Percentiles rank a stretch among this genome's conserved stretches.
These are phyloP conservation scores for Aureobasidium sp. DNA, from an alignment of 2,329 filamentous ascomycete genomes.

Conservation along the genomic window DNA sequence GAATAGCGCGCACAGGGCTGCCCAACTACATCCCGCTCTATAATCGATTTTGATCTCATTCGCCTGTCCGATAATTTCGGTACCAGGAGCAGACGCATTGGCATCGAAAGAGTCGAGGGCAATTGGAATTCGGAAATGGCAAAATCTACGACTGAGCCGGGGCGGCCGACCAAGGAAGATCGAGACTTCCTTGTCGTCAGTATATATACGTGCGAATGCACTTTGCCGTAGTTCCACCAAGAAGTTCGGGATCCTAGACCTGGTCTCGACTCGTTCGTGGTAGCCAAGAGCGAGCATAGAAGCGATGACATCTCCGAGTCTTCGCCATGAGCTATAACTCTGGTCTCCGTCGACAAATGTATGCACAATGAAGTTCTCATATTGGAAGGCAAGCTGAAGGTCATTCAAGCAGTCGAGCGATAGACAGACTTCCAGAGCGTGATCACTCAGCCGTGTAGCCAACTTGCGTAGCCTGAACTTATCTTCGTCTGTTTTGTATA, in stretches of 20 bases:
- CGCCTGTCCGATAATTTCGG: background rate
- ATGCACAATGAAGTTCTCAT: conserved; percentile 43
- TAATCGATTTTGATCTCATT: conserved; percentile 23
- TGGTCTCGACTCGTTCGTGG: conserved; percentile 35
- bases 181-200: conserved; percentile 42
- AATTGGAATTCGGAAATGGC: conserved; percentile 26
- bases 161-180: conserved; percentile 47
- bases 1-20: conserved; percentile 27
- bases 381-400: conserved; percentile 40
- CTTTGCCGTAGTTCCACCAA: conserved; percentile 35
- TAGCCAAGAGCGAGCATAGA: conserved; percentile 44
- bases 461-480: conserved; percentile 25
- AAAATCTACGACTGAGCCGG: conserved; percentile 39
- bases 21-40: conserved; percentile 26
- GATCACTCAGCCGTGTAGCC: conserved; percentile 30
- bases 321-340: conserved; percentile 44
- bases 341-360: conserved; percentile 40
- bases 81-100: background rate
- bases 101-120: background rate
- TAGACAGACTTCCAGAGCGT: conserved; percentile 31
- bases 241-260: conserved; percentile 31
- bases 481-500: conserved; percentile 20
- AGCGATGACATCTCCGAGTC: conserved; percentile 40
- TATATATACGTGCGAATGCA: conserved; percentile 39
- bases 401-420: conserved; percentile 36